A percentile compares a stretch with the other conserved stretches of the same genome.
phyloP scores from a whole-genome alignment of 2,329 filamentous ascomycete species.

The Nemania diffusa region DNA sequence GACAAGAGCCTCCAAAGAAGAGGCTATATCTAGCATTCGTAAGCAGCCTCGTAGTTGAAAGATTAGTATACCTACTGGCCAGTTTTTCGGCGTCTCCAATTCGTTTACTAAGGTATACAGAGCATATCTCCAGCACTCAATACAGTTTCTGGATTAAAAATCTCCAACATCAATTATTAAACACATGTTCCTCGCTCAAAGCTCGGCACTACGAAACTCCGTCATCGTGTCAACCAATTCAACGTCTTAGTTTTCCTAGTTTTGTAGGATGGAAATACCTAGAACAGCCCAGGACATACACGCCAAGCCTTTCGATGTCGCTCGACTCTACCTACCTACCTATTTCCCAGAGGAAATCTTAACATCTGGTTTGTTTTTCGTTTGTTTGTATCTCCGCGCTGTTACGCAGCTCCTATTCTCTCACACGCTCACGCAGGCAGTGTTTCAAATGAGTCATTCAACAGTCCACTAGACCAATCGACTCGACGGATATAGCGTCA shows the following conservation, averaged over 20 bases:
- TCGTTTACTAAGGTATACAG: slow-evolving; percentile 27
- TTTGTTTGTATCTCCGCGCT: neutral
- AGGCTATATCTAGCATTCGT: slow-evolving; percentile 30
- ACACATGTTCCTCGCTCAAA: neutral
- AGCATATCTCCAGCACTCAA: neutral
- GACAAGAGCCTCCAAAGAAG: neutral
- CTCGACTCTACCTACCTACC: neutral
- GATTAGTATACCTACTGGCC: slow-evolving; percentile 30
- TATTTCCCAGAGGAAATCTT: neutral
- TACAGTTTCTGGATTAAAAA: slow-evolving; percentile 6
- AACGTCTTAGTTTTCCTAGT: slow-evolving; percentile 5
- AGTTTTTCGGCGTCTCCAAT: slow-evolving; percentile 38
- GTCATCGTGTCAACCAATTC: slow-evolving; percentile 16
- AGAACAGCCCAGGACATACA: slow-evolving; percentile 11
- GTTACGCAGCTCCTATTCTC: neutral
- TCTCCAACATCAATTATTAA: neutral
- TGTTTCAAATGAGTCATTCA: neutral
- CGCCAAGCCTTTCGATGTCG: slow-evolving; percentile 2
- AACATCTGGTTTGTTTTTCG: neutral
- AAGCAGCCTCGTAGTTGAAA: slow-evolving; percentile 30
- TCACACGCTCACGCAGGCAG: neutral
- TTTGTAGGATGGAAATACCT: slow-evolving; percentile 7
- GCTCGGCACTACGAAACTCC: neutral
- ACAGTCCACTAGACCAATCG: neutral
- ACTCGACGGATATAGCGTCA: neutral